Conservation (phyloP, 2,329 filamentous ascomycete genomes). For the Beauveria pseudobassiana region DNA sequence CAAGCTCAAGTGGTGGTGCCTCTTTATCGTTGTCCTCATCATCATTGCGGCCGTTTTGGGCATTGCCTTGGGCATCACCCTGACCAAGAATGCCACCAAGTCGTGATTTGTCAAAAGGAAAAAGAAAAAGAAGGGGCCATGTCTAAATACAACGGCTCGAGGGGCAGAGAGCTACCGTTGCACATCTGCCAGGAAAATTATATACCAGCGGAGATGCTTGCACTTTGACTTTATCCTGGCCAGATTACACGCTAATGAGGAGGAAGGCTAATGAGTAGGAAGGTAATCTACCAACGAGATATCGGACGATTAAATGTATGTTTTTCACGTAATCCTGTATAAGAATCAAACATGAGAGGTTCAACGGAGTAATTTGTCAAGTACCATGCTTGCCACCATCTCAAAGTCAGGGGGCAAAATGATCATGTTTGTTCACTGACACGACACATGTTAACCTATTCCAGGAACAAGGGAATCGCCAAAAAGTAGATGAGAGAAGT, state of each 20-base stretch:
- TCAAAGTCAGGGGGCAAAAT: too few species aligned
- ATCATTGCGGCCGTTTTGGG: constrained; percentile 47
- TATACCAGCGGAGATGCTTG: constrained; percentile 2
- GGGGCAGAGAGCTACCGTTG: neutral
- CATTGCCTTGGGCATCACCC: constrained; percentile 44
- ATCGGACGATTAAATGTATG: constrained; percentile 2
- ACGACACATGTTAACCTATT: too few species aligned
- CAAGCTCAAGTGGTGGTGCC: constrained; percentile 77
- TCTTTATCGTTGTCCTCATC: constrained; percentile 53
- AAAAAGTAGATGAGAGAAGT: neutral
- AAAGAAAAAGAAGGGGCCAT: neutral
- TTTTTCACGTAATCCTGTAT: neutral
- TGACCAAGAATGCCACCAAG: constrained; percentile 21
- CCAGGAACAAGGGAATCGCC: too few species aligned
- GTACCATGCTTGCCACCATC: too few species aligned
- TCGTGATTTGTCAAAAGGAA: neutral
- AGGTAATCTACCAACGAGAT: neutral
- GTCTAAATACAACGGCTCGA: neutral
- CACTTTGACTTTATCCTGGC: neutral
- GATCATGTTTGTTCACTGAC: too few species aligned
- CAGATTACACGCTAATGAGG: constrained; percentile 1
- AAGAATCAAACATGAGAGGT: neutral
- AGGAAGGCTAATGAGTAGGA: constrained; percentile 4
- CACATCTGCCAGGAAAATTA: neutral
- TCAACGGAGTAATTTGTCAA: neutral